phyloP scores from a whole-genome alignment of 2,329 filamentous ascomycete genomes.

The Pseudophaeomoniella oleicola region DNA sequence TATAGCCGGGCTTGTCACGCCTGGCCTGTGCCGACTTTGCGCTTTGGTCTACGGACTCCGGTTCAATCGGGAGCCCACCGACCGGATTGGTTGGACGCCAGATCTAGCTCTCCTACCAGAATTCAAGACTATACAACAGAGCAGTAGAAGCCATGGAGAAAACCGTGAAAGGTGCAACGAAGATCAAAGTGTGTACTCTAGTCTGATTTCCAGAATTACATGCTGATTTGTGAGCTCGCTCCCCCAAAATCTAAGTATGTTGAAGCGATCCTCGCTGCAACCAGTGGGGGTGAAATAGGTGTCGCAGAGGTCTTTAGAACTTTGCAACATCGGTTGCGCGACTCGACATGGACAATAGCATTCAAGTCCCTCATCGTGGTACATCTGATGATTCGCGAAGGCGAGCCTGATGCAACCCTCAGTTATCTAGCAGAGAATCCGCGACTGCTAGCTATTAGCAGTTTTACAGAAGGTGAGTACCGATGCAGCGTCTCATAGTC shows the following conservation, averaged over 20 bases:
- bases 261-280: slow-evolving; percentile 91
- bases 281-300: slow-evolving; percentile 84
- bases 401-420: slow-evolving; percentile 75
- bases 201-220: slow-evolving; percentile 7
- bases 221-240: slow-evolving; percentile 50
- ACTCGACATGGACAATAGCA: slow-evolving; percentile 98
- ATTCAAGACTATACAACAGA: too few relatives aligned
- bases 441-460: slow-evolving; percentile 71
- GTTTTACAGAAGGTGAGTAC: slow-evolving; percentile 73
- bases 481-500: neutral
- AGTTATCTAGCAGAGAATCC: slow-evolving; percentile 71
- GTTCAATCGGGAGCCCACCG: too few relatives aligned
- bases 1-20: neutral
- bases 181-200: slow-evolving; percentile 59
- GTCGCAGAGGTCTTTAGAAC: slow-evolving; percentile 93
- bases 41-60: too few relatives aligned
- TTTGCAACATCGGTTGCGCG: slow-evolving; percentile 72
- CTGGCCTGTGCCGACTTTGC: neutral
- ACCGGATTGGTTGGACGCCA: too few relatives aligned
- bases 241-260: slow-evolving; percentile 98
- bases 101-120: too few relatives aligned
- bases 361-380: slow-evolving; percentile 95
- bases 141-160: slow-evolving; percentile 95
- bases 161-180: slow-evolving; percentile 96
- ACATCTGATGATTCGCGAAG: slow-evolving; percentile 95